Conservation (phyloP, 2,329 filamentous ascomycete species). For the Onygenales sp. region DNA sequence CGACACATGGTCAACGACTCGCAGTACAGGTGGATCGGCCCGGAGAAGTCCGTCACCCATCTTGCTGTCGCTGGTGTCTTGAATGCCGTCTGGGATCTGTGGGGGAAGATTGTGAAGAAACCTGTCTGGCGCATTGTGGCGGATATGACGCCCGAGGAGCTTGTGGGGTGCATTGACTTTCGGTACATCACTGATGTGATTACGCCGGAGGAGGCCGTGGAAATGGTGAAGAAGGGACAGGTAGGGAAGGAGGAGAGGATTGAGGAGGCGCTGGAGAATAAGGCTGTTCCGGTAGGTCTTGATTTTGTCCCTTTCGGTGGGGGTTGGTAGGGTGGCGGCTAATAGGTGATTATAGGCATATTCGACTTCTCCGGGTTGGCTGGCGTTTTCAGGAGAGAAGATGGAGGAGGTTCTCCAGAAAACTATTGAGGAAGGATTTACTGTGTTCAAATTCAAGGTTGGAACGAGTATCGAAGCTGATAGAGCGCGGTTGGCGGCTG, state of each 20-base stretch:
- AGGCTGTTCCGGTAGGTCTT: conserved; percentile 5
- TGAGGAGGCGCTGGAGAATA: conserved; percentile 4
- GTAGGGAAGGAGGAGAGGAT: conserved; percentile 2
- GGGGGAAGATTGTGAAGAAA: background rate
- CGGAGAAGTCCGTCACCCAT: background rate
- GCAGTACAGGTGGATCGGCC: background rate
- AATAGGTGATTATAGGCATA: background rate
- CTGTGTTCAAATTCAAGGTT: conserved; percentile 15
- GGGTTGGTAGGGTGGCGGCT: too few species aligned
- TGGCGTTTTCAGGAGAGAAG: conserved; percentile 6
- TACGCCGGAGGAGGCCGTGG: background rate
- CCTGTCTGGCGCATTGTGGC: background rate
- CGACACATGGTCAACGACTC: background rate
- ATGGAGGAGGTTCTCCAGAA: conserved; percentile 5
- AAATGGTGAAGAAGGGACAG: background rate
- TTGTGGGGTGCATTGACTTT: background rate
- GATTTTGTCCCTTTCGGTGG: background rate
- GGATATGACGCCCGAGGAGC: background rate
- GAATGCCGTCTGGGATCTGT: background rate
- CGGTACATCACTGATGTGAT: background rate
- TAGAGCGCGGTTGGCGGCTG: conserved; percentile 8
- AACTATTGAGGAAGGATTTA: conserved; percentile 4
- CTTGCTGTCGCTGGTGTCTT: background rate
- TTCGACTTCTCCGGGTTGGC: conserved; percentile 6
- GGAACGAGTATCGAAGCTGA: conserved; percentile 12